Base-by-base conservation (phyloP, 257 asterid genomes). In the Anisodus acutangulus region DNA sequence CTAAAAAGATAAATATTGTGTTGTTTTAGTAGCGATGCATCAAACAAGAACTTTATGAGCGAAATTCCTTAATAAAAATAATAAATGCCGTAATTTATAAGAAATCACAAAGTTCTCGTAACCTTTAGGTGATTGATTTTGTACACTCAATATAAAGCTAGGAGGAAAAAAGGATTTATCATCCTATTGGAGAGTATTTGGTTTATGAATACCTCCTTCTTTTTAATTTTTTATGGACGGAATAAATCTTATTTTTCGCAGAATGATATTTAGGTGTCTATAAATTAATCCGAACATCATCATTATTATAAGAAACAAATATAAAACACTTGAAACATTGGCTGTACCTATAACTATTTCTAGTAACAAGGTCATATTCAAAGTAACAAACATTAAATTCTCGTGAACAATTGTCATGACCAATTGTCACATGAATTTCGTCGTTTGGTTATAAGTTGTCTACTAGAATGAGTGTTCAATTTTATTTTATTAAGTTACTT, bases 311-410 rank as follows among this genome's bases (percentile, higher is more conserved):
- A 49, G 10, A 49, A 26, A 35, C 4, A 26, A 66, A 31, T n/a
- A n/a, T n/a, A n/a, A n/a, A 64, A 66, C 5, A 66, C 0, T 19
- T 26, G 9, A 13, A 39, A 39, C 13, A 39, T 69, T 39, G 1
- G 37, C 49, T 49, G 22, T 74, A 74, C 35, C 8, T 6, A 49
- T 10, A n/a, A 47, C 11, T 74, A 74, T 7, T 2, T 53, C 15
- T 74, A 74, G 81, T 49, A 49, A 74, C 45, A 3, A 12, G 45
- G 43, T 7, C 81, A 51, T 22, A 74, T 74, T 49, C 81, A 74
- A 74, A 74, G 81, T 51, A 74, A 51, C 63, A 49, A 76, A 22
- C 8, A 76, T 49, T 22, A 22, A 76, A 74, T 74, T 74, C 6
- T 74, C n/a, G 45, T 49, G 62, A 74, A 12, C 62, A 74, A 49